These are phyloP conservation scores for Sporothrix luriei DNA, from an alignment of 2,329 filamentous ascomycete genomes.

Conservation along the genomic window DNA sequence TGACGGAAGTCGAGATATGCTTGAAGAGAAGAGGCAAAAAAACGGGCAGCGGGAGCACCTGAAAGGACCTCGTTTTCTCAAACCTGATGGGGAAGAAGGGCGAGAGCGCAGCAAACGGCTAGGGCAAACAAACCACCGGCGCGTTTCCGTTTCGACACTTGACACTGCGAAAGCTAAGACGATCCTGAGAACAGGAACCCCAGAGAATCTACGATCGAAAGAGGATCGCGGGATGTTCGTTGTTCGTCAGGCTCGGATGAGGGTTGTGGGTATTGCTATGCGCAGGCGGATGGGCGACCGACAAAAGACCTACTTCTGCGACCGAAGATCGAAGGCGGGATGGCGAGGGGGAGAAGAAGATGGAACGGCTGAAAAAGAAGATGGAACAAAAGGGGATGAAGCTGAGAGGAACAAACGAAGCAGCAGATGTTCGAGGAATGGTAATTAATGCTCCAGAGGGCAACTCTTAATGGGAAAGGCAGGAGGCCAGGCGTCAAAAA, in stretches of 20 bases:
- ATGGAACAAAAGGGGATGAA: conserved; percentile 29
- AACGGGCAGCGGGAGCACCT: conserved; percentile 16
- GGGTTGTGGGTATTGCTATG: conserved; percentile 8
- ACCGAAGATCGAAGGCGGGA: conserved; percentile 26
- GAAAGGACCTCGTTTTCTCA: conserved; percentile 27
- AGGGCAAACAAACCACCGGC: conserved; percentile 27
- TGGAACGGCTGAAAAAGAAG: conserved; percentile 4
- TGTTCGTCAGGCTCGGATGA: conserved; percentile 16
- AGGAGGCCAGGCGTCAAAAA: background rate
- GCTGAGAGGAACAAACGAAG: background rate
- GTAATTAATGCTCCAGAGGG: background rate
- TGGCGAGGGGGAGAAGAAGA: conserved; percentile 1
- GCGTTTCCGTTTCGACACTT: conserved; percentile 28
- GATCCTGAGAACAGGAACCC: conserved; percentile 14
- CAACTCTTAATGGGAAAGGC: background rate
- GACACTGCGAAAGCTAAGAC: conserved; percentile 13
- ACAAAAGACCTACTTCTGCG: conserved; percentile 29
- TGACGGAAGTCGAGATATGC: conserved; percentile 24
- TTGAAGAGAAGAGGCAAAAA: conserved; percentile 16
- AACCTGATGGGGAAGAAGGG: conserved; percentile 11
- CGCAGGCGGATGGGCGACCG: conserved; percentile 16
- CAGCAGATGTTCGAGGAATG: background rate
- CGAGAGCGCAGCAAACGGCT: conserved; percentile 18
- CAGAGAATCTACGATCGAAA: background rate
- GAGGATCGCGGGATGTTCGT: background rate